These are phyloP conservation scores for Saccharomycopsis babjevae DNA, from an alignment of 805 yeast genomes.

Conservation along the genomic window DNA sequence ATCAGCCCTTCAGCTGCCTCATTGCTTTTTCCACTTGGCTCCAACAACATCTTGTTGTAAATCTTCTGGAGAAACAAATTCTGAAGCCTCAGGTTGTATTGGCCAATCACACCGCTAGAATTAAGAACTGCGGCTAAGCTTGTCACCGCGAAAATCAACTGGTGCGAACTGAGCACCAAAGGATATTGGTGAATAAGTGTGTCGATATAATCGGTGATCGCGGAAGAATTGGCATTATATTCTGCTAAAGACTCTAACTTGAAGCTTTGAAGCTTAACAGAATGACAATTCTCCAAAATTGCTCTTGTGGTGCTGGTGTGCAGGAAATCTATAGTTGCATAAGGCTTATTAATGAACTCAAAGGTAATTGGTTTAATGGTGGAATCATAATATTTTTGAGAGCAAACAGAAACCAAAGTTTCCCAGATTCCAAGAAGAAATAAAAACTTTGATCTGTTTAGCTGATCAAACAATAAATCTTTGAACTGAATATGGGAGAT, in stretches of 20 bases:
- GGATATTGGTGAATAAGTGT: constrained; percentile 15
- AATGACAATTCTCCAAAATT: constrained; percentile 13
- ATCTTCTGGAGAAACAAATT: constrained; percentile 1
- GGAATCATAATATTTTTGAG: constrained; percentile 6
- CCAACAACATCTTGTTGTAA: neutral
- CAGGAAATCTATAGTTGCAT: constrained; percentile 11
- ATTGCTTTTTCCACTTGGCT: constrained; percentile 5
- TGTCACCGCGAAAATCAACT: constrained; percentile 8
- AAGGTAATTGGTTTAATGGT: constrained; percentile 9
- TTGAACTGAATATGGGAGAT: constrained; percentile 2
- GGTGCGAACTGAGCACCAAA: constrained; percentile 11
- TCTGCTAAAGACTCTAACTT: constrained; percentile 8
- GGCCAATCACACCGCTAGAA: constrained; percentile 8
- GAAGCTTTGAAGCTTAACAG: constrained; percentile 13
- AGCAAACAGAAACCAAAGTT: constrained; percentile 5
- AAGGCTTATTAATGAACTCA: constrained; percentile 13
- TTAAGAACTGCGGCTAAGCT: constrained; percentile 5
- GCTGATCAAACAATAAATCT: neutral
- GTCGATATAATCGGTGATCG: constrained; percentile 4
- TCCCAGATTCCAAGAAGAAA: constrained; percentile 16
- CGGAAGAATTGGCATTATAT: neutral
- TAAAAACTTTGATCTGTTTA: constrained; percentile 8
- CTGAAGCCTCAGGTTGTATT: constrained; percentile 4
- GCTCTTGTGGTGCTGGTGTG: constrained; percentile 3
- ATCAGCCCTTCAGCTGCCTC: neutral